Evolutionary conservation across 2,329 filamentous ascomycete genomes (phyloP).

Genomic region (Cladosporium oxysporum): DNA sequence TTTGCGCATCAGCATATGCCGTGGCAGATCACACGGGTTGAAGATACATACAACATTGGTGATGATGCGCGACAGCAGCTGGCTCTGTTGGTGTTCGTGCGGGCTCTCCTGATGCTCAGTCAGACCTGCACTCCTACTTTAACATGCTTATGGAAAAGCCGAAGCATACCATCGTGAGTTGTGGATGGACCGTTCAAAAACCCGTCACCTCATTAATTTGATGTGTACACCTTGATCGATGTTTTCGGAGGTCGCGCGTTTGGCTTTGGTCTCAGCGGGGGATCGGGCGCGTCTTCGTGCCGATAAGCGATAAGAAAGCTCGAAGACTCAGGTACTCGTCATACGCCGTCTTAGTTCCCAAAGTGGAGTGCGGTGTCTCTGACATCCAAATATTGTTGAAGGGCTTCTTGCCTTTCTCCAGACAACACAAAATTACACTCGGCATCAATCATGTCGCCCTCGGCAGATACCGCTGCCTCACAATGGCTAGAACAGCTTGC

Average conservation of each 20-base stretch:
- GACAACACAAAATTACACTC: background rate
- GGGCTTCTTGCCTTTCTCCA: background rate
- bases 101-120: constrained; percentile 72
- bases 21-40: background rate
- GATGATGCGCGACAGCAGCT: constrained; percentile 91
- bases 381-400: background rate
- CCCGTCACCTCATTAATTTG: background rate
- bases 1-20: constrained; percentile 12
- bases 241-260: constrained; percentile 2
- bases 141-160: background rate
- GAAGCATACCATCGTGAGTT: constrained; percentile 4
- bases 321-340: constrained; percentile 8
- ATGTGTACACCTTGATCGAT: background rate
- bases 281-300: constrained; percentile 2
- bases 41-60: constrained; percentile 77
- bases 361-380: constrained; percentile 20
- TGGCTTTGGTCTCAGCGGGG: background rate
- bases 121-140: background rate
- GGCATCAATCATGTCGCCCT: constrained; percentile 39
- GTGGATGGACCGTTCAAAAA: background rate
- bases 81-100: constrained; percentile 94
- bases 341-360: constrained; percentile 12
- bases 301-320: constrained; percentile 18
- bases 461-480: constrained; percentile 50
- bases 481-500: constrained; percentile 85